phyloP scores from a whole-genome alignment of 2,329 filamentous ascomycete species.

The Xylaria sp. region DNA sequence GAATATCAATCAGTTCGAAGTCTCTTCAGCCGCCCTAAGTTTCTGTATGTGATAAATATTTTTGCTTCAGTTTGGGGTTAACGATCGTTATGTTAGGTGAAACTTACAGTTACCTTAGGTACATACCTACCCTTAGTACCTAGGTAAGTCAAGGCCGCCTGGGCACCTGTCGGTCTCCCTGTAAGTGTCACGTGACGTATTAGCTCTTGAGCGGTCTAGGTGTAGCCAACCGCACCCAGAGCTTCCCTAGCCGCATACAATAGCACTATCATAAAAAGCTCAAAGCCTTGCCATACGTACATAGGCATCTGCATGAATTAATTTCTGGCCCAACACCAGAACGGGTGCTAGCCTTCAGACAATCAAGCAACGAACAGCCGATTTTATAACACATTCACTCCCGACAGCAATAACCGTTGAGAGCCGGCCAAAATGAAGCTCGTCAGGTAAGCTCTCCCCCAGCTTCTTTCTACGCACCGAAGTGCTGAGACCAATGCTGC shows the following conservation, averaged over 20 bases:
- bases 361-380: conserved; percentile 17
- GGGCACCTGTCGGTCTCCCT: too few relatives aligned
- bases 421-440: conserved; percentile 82
- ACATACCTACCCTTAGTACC: background rate
- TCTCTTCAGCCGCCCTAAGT: background rate
- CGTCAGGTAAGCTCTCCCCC: conserved; percentile 77
- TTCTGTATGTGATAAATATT: background rate
- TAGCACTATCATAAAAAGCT: conserved; percentile 28
- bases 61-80: background rate
- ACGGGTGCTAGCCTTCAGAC: conserved; percentile 34
- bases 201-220: too few relatives aligned
- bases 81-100: background rate
- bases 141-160: background rate
- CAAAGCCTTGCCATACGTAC: conserved; percentile 29
- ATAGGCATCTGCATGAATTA: background rate
- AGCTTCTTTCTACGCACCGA: conserved; percentile 51
- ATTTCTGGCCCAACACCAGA: conserved; percentile 24
- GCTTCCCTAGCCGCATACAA: background rate
- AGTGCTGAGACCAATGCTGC: conserved; percentile 56
- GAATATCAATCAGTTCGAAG: conserved; percentile 19
- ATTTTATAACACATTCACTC: conserved; percentile 5
- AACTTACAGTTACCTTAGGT: background rate
- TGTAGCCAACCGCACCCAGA: background rate
- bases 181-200: too few relatives aligned
- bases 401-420: conserved; percentile 21